A percentile compares a stretch with the other conserved stretches of the same genome.
Evolutionary conservation across 345 rosid genomes (phyloP).

Genomic region (Aquilaria sinensis): DNA sequence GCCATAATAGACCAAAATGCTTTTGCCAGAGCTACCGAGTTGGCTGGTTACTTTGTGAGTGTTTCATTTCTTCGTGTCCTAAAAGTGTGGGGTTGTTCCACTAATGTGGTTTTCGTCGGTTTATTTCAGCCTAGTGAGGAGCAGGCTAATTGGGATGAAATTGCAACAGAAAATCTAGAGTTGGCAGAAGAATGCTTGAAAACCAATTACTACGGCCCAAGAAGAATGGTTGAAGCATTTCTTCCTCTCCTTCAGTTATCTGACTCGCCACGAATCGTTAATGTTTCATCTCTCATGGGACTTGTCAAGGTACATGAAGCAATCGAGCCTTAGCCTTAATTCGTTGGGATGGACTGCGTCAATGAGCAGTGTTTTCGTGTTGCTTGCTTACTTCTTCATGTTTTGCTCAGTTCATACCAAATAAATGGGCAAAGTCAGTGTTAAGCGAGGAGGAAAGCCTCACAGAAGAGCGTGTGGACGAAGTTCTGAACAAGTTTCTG

Average conservation of each 20-base stretch:
- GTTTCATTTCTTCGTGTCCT: background rate
- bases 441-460: constrained; percentile 21
- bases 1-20: constrained; percentile 9
- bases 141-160: constrained; percentile 7
- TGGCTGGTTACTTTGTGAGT: constrained; percentile 20
- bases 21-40: constrained; percentile 6
- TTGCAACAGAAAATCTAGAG: constrained; percentile 15
- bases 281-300: constrained; percentile 24
- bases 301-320: constrained; percentile 12
- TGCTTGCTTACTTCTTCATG: background rate
- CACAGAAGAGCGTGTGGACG: constrained; percentile 22
- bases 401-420: constrained; percentile 14
- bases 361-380: background rate
- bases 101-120: too few species aligned
- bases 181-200: constrained; percentile 18
- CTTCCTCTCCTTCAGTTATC: constrained; percentile 19
- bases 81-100: too few species aligned
- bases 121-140: background rate
- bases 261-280: constrained; percentile 23
- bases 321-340: background rate
- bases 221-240: constrained; percentile 19
- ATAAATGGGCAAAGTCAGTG: constrained; percentile 13
- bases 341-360: background rate
- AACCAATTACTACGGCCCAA: constrained; percentile 25
- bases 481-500: constrained; percentile 14